These are phyloP conservation scores for Ceratobasidium sp. DNA, from an alignment of 1,284 basidiomycete species.

Conservation along the genomic window DNA sequence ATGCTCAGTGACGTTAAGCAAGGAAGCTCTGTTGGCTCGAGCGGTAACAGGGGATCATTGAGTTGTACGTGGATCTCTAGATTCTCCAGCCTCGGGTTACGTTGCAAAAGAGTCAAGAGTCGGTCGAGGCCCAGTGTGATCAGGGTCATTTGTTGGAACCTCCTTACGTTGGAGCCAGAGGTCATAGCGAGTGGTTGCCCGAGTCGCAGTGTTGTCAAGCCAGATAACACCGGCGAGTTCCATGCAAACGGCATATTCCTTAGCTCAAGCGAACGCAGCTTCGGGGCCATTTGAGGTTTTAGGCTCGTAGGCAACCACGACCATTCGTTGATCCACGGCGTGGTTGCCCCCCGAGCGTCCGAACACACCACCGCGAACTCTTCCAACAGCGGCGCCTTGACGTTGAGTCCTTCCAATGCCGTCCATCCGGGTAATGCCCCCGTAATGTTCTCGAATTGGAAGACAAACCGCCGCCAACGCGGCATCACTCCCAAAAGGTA, in stretches of 20 bases:
- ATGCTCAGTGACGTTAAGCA: conserved; percentile 15
- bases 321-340: conserved; percentile 33
- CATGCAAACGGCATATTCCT: conserved; percentile 36
- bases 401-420: conserved; percentile 23
- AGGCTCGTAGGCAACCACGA: conserved; percentile 28
- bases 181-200: conserved; percentile 22
- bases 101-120: conserved; percentile 12
- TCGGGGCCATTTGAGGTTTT: conserved; percentile 30
- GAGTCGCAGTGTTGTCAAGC: conserved; percentile 25
- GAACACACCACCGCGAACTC: conserved; percentile 32
- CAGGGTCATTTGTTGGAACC: conserved; percentile 32
- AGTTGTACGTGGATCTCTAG: conserved; percentile 27
- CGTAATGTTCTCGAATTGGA: conserved; percentile 33
- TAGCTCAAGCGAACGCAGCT: conserved; percentile 24
- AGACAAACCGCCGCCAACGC: conserved; percentile 23
- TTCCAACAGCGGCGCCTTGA: conserved; percentile 28
- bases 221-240: conserved; percentile 27
- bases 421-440: conserved; percentile 31
- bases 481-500: conserved; percentile 31
- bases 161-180: neutral
- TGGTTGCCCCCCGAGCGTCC: conserved; percentile 26
- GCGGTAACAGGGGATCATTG: conserved; percentile 32
- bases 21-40: conserved; percentile 30
- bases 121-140: conserved; percentile 34
- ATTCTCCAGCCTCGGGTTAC: conserved; percentile 27